Base-by-base conservation (phyloP, 2,329 filamentous ascomycete species). In the Sarocladium brachiariae region DNA sequence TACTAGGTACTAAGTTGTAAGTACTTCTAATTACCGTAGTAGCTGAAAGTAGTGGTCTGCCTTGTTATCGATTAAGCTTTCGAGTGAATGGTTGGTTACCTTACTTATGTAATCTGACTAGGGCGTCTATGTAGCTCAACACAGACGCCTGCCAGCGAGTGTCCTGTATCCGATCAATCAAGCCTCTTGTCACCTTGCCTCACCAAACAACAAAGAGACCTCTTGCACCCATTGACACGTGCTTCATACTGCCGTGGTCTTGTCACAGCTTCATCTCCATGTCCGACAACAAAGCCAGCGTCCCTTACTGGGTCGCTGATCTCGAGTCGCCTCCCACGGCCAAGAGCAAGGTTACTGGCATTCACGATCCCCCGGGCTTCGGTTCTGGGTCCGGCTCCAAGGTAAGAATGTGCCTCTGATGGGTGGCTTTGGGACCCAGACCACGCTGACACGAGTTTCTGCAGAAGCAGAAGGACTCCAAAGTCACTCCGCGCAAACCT, bases 281-380 rank as follows among this genome's bases (percentile, higher is more conserved):
- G 70, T 72, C 37, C 45, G 6, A n/a, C n/a, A 21, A n/a, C 35
- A 39, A 39, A 16, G 16, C 35, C 16, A 39, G 18, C 35, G 35
- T 39, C 35, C 91, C 91, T 30, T 74, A 78, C 76, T 99, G 93
- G 93, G 88, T 92, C 30, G 69, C 84, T 56, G 84, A 95, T 61
- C 78, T 97, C 58, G 84, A 84, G 63, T 80, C 80, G 39, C 80
- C 88, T 27, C 82, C 89, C 21, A 65, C 79, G 21, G 64, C 80
- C 48, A 87, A 81, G 65, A 68, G 83, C 49, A 89, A 89, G 69
- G 76, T 78, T 48, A 64, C 73, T 59, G 78, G 77, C 64, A 83
- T 96, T 58, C 77, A 86, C 52, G 91, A 99, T 66, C 93, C 93
- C 47, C 88, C 89, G 50, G 92, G 93, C 63, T 97, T 84, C 64